A percentile compares a stretch with the other conserved stretches of the same genome.
These are phyloP conservation scores for Panellus pusillus DNA, from an alignment of 768 basidiomycete species.

Conservation along the genomic window DNA sequence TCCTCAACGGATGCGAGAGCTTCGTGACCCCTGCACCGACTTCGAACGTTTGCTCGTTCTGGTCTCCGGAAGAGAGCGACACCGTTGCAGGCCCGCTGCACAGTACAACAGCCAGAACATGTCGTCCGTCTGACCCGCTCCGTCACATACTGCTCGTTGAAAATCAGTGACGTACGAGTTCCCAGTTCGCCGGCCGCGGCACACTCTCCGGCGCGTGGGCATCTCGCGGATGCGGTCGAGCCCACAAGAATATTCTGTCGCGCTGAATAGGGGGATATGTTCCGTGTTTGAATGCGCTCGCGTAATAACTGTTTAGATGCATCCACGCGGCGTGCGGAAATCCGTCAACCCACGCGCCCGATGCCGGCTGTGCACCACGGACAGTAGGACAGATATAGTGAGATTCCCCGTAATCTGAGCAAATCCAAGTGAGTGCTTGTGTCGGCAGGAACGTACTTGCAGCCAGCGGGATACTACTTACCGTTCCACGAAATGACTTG, in stretches of 20 bases:
- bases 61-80: constrained; percentile 37
- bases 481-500: constrained; percentile 63
- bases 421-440: background rate
- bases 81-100: constrained; percentile 41
- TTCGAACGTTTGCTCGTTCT: constrained; percentile 28
- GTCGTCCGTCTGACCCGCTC: constrained; percentile 41
- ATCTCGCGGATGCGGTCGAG: constrained; percentile 44
- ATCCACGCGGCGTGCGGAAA: constrained; percentile 35
- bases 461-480: no score
- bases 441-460: background rate
- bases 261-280: constrained; percentile 41
- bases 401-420: constrained; percentile 38
- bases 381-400: constrained; percentile 50
- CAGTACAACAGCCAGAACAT: constrained; percentile 47
- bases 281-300: constrained; percentile 40
- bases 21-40: constrained; percentile 44
- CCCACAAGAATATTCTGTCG: constrained; percentile 50
- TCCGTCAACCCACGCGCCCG: constrained; percentile 41
- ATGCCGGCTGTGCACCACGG: constrained; percentile 39
- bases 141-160: background rate
- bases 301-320: constrained; percentile 8
- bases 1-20: constrained; percentile 37
- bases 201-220: constrained; percentile 40
- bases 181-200: constrained; percentile 39
- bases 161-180: constrained; percentile 36